Evolutionary conservation across 371 early-diverging fungal genomes (phyloP).

Genomic region (Haplosporangium sp.): DNA sequence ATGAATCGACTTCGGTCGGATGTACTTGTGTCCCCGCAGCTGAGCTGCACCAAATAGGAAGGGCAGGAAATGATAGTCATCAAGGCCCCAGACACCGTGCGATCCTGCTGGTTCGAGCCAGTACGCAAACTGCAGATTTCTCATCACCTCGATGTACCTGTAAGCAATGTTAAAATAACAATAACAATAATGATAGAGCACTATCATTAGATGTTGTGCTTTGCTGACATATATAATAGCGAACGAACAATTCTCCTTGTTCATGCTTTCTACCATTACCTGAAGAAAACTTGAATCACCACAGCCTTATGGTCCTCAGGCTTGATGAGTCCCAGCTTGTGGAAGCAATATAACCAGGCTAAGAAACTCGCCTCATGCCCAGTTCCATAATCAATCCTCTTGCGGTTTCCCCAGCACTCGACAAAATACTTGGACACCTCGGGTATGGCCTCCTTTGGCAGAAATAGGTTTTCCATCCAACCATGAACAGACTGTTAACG

Average conservation of each 20-base stretch:
- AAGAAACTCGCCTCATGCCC: slow-evolving; percentile 99
- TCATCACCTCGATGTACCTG: slow-evolving; percentile 90
- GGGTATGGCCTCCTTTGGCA: slow-evolving; percentile 61
- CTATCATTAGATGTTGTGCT: background rate
- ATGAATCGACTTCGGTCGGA: slow-evolving; percentile 87
- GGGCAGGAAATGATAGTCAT: slow-evolving; percentile 98
- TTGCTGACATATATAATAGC: too few species aligned
- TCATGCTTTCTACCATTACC: slow-evolving; percentile 39
- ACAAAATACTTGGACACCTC: slow-evolving; percentile 87
- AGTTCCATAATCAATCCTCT: slow-evolving; percentile 99
- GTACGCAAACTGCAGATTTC: slow-evolving; percentile 91
- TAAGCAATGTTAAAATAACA: background rate
- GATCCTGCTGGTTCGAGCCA: slow-evolving; percentile 99
- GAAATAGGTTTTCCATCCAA: slow-evolving; percentile 59
- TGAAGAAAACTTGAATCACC: slow-evolving; percentile 85
- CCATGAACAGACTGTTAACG: slow-evolving; percentile 42
- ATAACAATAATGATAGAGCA: slow-evolving; percentile 4
- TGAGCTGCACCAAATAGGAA: slow-evolving; percentile 96
- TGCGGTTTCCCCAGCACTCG: slow-evolving; percentile 95
- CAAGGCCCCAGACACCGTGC: slow-evolving; percentile 99
- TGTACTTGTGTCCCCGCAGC: slow-evolving; percentile 81
- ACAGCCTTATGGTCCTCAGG: slow-evolving; percentile 77
- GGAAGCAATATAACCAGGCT: slow-evolving; percentile 90
- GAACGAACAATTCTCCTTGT: too few species aligned
- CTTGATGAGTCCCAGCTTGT: slow-evolving; percentile 76